A percentile compares a stretch with the other conserved stretches of the same genome.
Evolutionary conservation across 306 rosid species (phyloP).

Genomic region (Glycyrrhiza uralensis): DNA sequence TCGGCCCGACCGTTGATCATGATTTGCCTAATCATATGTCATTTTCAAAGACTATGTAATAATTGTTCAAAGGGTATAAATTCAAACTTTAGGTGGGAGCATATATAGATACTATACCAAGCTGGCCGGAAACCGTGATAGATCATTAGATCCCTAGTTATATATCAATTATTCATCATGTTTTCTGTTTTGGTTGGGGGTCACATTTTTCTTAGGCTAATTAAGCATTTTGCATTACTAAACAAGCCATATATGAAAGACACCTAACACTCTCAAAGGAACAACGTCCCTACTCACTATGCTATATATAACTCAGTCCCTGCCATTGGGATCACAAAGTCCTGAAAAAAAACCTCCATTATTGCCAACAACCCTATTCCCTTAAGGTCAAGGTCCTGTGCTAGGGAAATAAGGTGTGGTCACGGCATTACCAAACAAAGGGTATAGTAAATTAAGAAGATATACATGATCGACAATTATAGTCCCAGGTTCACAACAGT

Average conservation of each 20-base stretch:
- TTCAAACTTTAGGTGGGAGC: conserved; percentile 32
- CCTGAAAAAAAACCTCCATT: conserved; percentile 13
- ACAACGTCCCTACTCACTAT: neutral
- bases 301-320: neutral
- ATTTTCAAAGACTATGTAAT: conserved; percentile 26
- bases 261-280: neutral
- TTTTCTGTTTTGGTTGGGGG: neutral
- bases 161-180: conserved; percentile 16
- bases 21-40: neutral
- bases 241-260: neutral
- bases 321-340: conserved; percentile 11
- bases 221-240: neutral
- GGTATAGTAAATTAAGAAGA: neutral
- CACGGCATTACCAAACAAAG: conserved; percentile 30
- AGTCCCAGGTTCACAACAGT: neutral
- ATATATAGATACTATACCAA: conserved; percentile 13
- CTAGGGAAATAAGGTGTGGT: neutral
- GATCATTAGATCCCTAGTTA: neutral
- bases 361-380: conserved; percentile 19
- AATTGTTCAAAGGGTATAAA: conserved; percentile 1
- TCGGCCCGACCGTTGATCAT: neutral
- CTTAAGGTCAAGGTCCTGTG: conserved; percentile 21
- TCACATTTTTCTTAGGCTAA: conserved; percentile 9
- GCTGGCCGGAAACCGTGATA: conserved; percentile 15
- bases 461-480: conserved; percentile 6